Conservation (phyloP, 2,329 filamentous ascomycete genomes). For the Cercospora canescens region DNA sequence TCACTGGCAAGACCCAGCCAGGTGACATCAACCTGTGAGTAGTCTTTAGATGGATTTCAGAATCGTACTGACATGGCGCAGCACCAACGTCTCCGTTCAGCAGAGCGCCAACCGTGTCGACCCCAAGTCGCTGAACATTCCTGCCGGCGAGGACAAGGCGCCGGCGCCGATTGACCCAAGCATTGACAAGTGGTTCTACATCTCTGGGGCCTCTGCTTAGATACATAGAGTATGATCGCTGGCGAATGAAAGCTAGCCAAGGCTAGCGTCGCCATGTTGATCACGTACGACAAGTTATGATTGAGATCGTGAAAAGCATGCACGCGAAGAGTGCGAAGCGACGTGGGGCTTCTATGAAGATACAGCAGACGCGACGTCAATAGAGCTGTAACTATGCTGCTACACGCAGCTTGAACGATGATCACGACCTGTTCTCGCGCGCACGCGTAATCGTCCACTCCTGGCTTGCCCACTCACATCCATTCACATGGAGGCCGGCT, state of each 20-base stretch:
- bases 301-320: not conserved
- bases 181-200: slow-evolving; percentile 99
- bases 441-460: not conserved
- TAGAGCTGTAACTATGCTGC: not conserved
- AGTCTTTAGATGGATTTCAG: not conserved
- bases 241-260: not conserved
- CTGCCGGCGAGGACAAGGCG: slow-evolving; percentile 73
- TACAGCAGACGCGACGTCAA: slow-evolving; percentile 1
- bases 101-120: slow-evolving; percentile 73
- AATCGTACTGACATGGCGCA: slow-evolving; percentile 37
- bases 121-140: slow-evolving; percentile 71
- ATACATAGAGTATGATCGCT: not conserved
- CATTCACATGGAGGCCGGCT: not conserved
- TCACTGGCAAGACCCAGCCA: slow-evolving; percentile 80
- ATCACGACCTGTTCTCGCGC: not conserved
- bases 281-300: not conserved
- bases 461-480: not conserved
- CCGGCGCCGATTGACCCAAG: slow-evolving; percentile 90
- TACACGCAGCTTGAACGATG: not conserved
- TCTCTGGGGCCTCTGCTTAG: slow-evolving; percentile 75
- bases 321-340: not conserved
- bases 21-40: slow-evolving; percentile 82
- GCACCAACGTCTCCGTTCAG: slow-evolving; percentile 75
- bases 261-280: not conserved
- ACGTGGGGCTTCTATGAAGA: not conserved